Percentiles rank a stretch among this genome's conserved stretches.
These are phyloP conservation scores for Cyberlindnera bimundalis DNA, from an alignment of 805 yeast species.

Conservation along the genomic window DNA sequence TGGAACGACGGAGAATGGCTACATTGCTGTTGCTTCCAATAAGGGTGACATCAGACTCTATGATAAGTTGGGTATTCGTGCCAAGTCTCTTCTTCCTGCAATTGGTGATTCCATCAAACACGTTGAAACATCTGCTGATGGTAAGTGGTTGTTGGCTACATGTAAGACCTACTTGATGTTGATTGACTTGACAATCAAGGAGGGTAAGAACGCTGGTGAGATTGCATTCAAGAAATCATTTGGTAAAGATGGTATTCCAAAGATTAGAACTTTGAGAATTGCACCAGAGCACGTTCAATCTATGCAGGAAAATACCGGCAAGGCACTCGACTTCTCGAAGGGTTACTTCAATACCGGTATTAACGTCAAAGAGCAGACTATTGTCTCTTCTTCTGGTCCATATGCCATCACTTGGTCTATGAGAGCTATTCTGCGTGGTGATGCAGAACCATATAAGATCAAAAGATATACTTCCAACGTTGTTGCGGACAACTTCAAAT, in stretches of 20 bases:
- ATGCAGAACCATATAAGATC: conserved; percentile 56
- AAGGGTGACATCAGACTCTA: conserved; percentile 76
- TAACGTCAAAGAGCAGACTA: conserved; percentile 61
- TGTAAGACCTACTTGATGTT: conserved; percentile 68
- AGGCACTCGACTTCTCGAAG: conserved; percentile 55
- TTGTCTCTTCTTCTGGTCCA: conserved; percentile 78
- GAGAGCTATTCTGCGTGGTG: conserved; percentile 51
- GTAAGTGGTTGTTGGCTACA: conserved; percentile 79
- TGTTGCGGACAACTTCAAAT: conserved; percentile 75
- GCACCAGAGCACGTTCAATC: conserved; percentile 69
- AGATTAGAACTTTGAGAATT: conserved; percentile 63
- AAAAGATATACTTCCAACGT: conserved; percentile 58
- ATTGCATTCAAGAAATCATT: conserved; percentile 66
- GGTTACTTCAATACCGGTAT: conserved; percentile 77
- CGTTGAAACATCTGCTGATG: conserved; percentile 72
- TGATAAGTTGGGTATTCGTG: conserved; percentile 68
- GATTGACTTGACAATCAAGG: conserved; percentile 60
- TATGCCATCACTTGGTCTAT: conserved; percentile 81
- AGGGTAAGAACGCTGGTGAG: conserved; percentile 55
- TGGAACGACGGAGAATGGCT: conserved; percentile 70
- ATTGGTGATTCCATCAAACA: conserved; percentile 72
- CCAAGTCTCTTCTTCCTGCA: conserved; percentile 78
- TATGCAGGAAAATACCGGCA: conserved; percentile 48
- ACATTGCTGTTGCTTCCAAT: conserved; percentile 69
- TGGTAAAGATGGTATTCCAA: conserved; percentile 61